Evolutionary conservation across 2,329 filamentous ascomycete species (phyloP), one percentile per base, ranked within the genome.

Genomic region (Talaromyces sp.): DNA sequence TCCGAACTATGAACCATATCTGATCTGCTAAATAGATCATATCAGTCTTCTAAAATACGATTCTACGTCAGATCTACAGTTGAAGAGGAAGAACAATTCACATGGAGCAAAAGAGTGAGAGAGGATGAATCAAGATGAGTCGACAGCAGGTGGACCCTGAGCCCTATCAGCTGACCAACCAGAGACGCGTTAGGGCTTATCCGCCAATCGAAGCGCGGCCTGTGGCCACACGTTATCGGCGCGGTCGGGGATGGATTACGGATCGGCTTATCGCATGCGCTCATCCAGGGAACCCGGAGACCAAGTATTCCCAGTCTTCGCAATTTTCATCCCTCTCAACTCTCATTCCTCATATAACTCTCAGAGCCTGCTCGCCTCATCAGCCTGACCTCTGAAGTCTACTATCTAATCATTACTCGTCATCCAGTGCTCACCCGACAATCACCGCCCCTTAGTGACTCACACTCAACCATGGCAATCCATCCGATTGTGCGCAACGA

Each of bases 391-490:
- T 54, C 31, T 35, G 10, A 31, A 22, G 9, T 19, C 6, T 13
- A 10, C 9, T 10, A 11, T 24, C 11, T 35, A 56, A n/a, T 22
- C 19, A 22, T 3, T 35, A 35, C 49, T 37, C 27, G 16, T 37
- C n/a, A 22, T 8, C 19, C 13, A 22, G 33, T 5, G 10, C 33
- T 56, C 33, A 56, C n/a, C 52, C 33, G 33, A 22, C 10, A 35
- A 22, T 24, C 33, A 24, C 27, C 33, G 33, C 49, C 60, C 45
- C 6, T n/a, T 14, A 33, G 54, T 39, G 33, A 65, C 19, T 27
- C 43, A 22, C 57, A 31, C 43, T 16, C 33, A 50, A 68, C n/a
- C 54, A 81, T 81, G 79, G 79, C 79, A 35, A 80, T 81, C 63
- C 77, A 80, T 69, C 79, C 79, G 11, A 74, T 67, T 50, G 68